phyloP scores from a whole-genome alignment of 164 flowering plant genomes.

The Sextonia rubra region DNA sequence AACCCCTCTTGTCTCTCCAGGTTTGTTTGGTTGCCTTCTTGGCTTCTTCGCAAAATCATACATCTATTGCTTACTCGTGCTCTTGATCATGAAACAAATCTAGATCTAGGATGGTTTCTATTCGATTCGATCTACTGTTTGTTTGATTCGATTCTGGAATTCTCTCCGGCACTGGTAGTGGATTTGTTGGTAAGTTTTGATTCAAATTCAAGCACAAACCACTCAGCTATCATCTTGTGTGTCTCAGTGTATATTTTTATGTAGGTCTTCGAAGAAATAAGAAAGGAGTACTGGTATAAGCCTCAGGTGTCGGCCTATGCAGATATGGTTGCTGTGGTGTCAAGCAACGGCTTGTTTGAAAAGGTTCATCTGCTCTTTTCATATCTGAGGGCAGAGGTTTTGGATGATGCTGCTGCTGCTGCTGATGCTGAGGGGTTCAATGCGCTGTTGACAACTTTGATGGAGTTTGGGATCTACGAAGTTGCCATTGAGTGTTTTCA shows the following conservation, averaged over 20 bases:
- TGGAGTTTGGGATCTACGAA: slow-evolving; percentile 23
- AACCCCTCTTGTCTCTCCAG: slow-evolving; percentile 50
- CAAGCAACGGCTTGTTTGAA: slow-evolving; percentile 43
- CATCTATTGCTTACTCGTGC: too few species aligned
- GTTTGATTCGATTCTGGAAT: too few species aligned
- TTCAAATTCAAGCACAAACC: too few species aligned
- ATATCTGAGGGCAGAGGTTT: slow-evolving; percentile 40
- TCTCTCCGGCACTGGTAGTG: too few species aligned
- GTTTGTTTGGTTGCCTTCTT: slow-evolving; percentile 29
- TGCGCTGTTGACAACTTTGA: slow-evolving; percentile 38
- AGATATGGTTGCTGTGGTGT: slow-evolving; percentile 51
- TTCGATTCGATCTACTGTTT: too few species aligned
- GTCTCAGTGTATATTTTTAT: not conserved
- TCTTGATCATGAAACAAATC: too few species aligned
- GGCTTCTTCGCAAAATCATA: too few species aligned
- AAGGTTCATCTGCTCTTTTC: slow-evolving; percentile 33
- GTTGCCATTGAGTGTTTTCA: slow-evolving; percentile 52
- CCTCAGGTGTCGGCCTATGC: slow-evolving; percentile 54
- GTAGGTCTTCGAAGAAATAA: slow-evolving; percentile 66
- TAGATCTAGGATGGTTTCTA: too few species aligned
- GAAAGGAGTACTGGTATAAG: slow-evolving; percentile 70
- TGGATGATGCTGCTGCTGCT: slow-evolving; percentile 29
- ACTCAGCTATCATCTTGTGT: too few species aligned
- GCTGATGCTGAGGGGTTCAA: slow-evolving; percentile 49
- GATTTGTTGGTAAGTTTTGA: too few species aligned